Evolutionary conservation across 257 asterid genomes (phyloP).

Genomic region (Ehretia macrophylla): DNA sequence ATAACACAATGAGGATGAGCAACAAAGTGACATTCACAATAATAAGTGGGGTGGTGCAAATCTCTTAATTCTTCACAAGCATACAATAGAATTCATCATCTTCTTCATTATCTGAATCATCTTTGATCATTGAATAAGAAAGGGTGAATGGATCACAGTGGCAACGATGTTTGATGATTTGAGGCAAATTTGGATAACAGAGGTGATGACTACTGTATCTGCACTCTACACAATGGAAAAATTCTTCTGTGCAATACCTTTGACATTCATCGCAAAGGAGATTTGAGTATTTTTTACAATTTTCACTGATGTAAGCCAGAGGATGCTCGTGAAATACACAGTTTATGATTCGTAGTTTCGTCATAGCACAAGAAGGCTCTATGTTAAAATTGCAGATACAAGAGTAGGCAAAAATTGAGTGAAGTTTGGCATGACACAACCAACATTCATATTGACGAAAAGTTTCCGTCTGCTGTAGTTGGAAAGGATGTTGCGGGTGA

Average conservation of each 20-base stretch:
- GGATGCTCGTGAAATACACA: background rate
- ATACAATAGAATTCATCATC: constrained; percentile 1
- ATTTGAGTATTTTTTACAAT: no score
- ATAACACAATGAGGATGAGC: constrained; percentile 7
- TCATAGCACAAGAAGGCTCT: background rate
- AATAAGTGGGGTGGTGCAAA: background rate
- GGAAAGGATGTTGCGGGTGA: constrained; percentile 2
- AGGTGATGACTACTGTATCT: background rate
- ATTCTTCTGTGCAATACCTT: background rate
- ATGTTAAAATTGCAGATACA: background rate
- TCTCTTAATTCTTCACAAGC: constrained; percentile 6
- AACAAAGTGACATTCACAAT: constrained; percentile 10
- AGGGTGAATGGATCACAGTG: background rate
- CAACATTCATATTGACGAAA: background rate
- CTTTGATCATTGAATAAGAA: background rate
- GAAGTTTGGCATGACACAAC: background rate
- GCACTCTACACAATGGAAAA: background rate
- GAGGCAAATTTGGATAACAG: background rate
- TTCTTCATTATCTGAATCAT: background rate
- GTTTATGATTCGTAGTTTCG: background rate
- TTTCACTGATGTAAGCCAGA: background rate
- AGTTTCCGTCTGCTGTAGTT: background rate
- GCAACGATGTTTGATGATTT: background rate
- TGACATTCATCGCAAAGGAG: background rate
- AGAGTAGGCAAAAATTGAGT: background rate